Evolutionary conservation across 345 rosid species (phyloP), one percentile per base, ranked within the genome.

Genomic region (Populus ilicifolia): DNA sequence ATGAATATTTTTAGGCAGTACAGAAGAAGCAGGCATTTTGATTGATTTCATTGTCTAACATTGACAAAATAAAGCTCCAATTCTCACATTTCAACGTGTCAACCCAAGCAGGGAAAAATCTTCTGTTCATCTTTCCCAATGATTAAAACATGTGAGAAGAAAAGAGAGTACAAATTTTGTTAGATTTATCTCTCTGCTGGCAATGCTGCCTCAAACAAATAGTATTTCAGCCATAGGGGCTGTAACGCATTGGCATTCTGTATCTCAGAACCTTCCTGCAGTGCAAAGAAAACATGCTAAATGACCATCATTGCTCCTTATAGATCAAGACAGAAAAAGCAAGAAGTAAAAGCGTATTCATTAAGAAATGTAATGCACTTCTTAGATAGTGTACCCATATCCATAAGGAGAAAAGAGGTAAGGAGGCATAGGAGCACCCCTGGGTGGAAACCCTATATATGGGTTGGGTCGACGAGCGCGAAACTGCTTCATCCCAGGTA

Each of bases 401-500:
- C 91, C 93, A 69, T 91, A 87, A 6, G 90, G 88, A 77, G 91
- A 66, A 73, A 80, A 85, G 72, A 86, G 80, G 76, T 79, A 87
- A 44, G 90, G 90, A 70, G 92, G 75, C 80, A 88, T 35, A 74
- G 65, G 81, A 39, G 84, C 72, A 9, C 85, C 85, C 77, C 89
- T 84, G 5, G 85, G 76, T 70, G 79, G 83, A 76, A 77, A 80
- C 16, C 82, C 86, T 82, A 77, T 71, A 52, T 71, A 87, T 8
- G 91, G 87, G 73, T 70, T 90, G 72, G 87, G 8, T 54, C 88
- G 85, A 68, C 89, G 88, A 41, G 90, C 88, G 5, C 86, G 93
- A 63, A 81, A 84, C 75, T 86, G 96, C 87, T 90, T 91, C 96
- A 91, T 88, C 64, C 96, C 96, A 66, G 96, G 96, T 33, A 90